These are phyloP conservation scores for Alloteropsis semialata DNA, from an alignment of 176 grass and related monocot species.

Conservation along the genomic window DNA sequence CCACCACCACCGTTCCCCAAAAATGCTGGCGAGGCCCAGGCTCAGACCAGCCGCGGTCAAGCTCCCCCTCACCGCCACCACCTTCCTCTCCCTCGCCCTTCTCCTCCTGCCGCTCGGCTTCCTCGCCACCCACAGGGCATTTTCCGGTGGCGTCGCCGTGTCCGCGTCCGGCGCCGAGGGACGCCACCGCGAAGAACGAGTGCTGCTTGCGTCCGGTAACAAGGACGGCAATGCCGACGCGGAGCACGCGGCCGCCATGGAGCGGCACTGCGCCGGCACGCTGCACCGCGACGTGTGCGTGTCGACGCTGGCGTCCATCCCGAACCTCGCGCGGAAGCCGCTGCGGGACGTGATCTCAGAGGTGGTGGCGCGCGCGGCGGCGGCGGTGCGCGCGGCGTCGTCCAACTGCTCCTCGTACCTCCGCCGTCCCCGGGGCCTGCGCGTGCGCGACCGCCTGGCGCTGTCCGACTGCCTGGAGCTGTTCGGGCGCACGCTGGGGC, in stretches of 20 bases:
- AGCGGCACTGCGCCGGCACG: conserved; percentile 63
- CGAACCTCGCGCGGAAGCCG: conserved; percentile 30
- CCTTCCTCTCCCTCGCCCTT: neutral
- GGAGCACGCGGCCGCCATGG: conserved; percentile 36
- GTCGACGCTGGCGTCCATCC: conserved; percentile 50
- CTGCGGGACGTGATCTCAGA: conserved; percentile 53
- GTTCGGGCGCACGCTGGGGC: conserved; percentile 54
- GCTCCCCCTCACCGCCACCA: conserved; percentile 1
- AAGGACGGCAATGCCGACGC: neutral
- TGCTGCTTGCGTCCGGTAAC: neutral
- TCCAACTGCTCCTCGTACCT: conserved; percentile 78
- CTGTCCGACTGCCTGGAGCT: conserved; percentile 79
- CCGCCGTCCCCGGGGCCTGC: neutral
- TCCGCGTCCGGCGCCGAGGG: neutral
- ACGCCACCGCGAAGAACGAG: neutral
- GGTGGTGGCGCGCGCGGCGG: conserved; percentile 44
- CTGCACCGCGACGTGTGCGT: conserved; percentile 76
- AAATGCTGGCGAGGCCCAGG: conserved; percentile 26
- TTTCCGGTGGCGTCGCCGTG: neutral
- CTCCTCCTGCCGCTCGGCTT: conserved; percentile 27
- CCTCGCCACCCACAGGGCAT: conserved; percentile 22
- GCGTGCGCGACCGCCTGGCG: conserved; percentile 52
- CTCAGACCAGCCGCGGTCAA: neutral
- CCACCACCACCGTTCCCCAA: neutral
- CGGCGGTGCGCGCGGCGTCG: conserved; percentile 53